Percentiles rank a stretch among this genome's conserved stretches.
These are phyloP conservation scores for Fusarium globosum DNA, from an alignment of 2,329 filamentous ascomycete genomes.

Conservation along the genomic window DNA sequence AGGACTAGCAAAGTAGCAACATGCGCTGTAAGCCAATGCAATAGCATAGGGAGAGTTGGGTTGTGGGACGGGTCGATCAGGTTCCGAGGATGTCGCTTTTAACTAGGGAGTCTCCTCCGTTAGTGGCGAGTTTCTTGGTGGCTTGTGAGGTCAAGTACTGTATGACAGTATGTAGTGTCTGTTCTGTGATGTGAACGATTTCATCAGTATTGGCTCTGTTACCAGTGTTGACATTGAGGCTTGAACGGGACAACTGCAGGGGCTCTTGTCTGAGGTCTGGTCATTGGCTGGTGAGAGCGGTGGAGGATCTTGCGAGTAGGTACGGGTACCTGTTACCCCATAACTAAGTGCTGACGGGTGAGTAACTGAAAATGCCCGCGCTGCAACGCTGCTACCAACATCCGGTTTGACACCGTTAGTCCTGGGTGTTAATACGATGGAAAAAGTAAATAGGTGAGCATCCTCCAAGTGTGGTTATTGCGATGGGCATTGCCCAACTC, in stretches of 20 bases:
- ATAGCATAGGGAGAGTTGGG: slow-evolving; percentile 16
- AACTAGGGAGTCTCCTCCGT: slow-evolving; percentile 15
- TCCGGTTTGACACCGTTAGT: slow-evolving; percentile 14
- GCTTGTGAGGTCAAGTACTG: slow-evolving; percentile 12
- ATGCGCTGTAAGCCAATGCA: slow-evolving; percentile 24
- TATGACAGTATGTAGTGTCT: background rate
- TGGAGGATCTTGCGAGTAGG: background rate
- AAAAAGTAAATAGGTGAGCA: background rate
- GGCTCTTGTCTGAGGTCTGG: slow-evolving; percentile 1
- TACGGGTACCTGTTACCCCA: background rate
- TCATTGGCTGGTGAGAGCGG: slow-evolving; percentile 10
- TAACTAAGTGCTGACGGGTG: slow-evolving; percentile 24
- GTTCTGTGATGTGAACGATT: slow-evolving; percentile 5
- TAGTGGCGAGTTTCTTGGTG: slow-evolving; percentile 20
- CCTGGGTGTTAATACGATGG: slow-evolving; percentile 4
- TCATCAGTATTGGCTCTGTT: background rate
- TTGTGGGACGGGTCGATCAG: slow-evolving; percentile 16
- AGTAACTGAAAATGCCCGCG: slow-evolving; percentile 20
- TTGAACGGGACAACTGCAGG: slow-evolving; percentile 5
- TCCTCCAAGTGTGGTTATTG: background rate
- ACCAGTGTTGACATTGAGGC: background rate
- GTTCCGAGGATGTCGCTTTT: background rate
- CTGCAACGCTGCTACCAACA: slow-evolving; percentile 29
- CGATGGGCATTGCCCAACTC: background rate
- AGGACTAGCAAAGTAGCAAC: slow-evolving; percentile 24